Conservation (phyloP, 805 yeast species). For the Metschnikowia lachancei region DNA sequence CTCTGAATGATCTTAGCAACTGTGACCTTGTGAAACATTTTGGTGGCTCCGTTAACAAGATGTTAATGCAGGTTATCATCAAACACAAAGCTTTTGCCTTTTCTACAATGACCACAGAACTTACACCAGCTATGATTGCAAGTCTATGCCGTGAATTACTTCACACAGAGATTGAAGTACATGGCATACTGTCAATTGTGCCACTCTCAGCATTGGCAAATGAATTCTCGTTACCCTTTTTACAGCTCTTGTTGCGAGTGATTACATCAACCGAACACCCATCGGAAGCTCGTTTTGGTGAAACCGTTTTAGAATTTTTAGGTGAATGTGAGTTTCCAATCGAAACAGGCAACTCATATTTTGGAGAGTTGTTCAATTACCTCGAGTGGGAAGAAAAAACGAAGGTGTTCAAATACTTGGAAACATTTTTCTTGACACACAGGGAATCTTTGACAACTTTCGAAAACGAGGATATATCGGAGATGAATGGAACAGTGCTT, state of each 20-base stretch:
- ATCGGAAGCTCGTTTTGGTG: conserved; percentile 11
- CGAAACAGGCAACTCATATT: conserved; percentile 30
- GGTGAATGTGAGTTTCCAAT: conserved; percentile 27
- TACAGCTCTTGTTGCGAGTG: conserved; percentile 39
- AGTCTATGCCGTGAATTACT: conserved; percentile 1
- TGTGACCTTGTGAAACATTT: neutral
- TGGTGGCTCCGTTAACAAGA: neutral
- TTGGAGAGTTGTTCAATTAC: conserved; percentile 40
- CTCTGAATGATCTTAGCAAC: neutral
- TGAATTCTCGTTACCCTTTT: conserved; percentile 42
- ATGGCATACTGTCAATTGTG: neutral
- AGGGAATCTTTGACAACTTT: conserved; percentile 12
- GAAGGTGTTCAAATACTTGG: conserved; percentile 28
- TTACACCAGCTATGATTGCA: neutral
- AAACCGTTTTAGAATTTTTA: conserved; percentile 9
- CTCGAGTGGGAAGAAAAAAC: conserved; percentile 31
- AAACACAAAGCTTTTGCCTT: conserved; percentile 7
- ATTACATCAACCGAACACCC: conserved; percentile 21
- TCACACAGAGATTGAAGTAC: neutral
- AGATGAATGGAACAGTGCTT: neutral
- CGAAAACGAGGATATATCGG: neutral
- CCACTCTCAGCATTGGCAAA: conserved; percentile 15
- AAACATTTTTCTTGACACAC: conserved; percentile 26
- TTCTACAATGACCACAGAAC: conserved; percentile 6
- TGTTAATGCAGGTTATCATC: conserved; percentile 5